These are phyloP conservation scores for Solanum bulbocastanum DNA, from an alignment of 257 asterid species.

Conservation along the genomic window DNA sequence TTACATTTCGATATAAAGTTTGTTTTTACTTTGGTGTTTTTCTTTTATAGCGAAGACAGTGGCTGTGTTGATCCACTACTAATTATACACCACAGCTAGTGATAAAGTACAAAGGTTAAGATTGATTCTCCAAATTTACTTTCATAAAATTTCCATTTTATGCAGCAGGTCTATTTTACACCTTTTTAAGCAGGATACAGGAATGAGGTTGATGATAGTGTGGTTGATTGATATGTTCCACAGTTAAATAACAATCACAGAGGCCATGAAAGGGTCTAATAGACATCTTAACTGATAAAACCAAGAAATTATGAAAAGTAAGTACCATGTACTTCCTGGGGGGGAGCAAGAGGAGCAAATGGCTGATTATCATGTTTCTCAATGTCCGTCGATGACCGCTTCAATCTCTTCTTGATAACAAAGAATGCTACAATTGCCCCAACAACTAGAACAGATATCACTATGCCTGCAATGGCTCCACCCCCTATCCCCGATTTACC, in stretches of 20 bases:
- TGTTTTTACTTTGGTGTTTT: neutral
- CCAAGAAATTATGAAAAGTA: neutral
- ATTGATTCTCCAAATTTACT: neutral
- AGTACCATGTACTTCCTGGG: conserved; percentile 57
- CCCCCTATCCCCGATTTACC: conserved; percentile 44
- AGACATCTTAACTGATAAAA: neutral
- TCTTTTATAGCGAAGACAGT: neutral
- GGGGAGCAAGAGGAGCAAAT: conserved; percentile 60
- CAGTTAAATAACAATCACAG: neutral
- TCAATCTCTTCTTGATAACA: conserved; percentile 43
- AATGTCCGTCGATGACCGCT: conserved; percentile 41
- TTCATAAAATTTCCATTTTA: neutral
- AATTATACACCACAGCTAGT: neutral
- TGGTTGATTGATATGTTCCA: neutral
- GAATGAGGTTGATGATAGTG: neutral
- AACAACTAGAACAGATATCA: conserved; percentile 41
- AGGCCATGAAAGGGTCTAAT: neutral
- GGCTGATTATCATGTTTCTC: conserved; percentile 66
- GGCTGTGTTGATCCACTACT: neutral
- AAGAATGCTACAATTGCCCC: conserved; percentile 57
- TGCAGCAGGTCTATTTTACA: neutral
- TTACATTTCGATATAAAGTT: neutral
- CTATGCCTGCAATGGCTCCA: conserved; percentile 64
- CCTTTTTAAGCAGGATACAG: neutral
- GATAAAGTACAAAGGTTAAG: neutral